Evolutionary conservation across 2,329 filamentous ascomycete genomes (phyloP).

Genomic region (Lecanoromycetidae sp.): DNA sequence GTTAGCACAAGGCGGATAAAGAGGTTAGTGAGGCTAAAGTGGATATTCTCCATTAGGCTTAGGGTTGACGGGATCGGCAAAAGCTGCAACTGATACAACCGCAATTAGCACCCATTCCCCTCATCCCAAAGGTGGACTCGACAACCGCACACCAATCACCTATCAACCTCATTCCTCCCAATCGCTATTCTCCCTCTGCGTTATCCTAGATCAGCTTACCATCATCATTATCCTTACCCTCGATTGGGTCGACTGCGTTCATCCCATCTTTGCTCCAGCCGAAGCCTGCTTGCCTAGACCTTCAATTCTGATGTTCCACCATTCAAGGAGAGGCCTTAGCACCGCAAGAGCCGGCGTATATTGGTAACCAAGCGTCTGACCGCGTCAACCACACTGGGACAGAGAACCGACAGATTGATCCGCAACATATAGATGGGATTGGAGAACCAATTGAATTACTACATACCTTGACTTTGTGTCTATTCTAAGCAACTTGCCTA

Average conservation of each 20-base stretch:
- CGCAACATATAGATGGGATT: conserved; percentile 5
- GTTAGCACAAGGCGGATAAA: background rate
- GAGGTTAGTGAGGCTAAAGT: conserved; percentile 5
- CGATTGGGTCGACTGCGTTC: background rate
- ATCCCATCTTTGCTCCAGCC: background rate
- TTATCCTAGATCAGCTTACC: background rate
- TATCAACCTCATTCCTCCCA: background rate
- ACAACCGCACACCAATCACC: conserved; percentile 8
- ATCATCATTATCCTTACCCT: background rate
- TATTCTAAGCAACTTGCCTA: conserved; percentile 3
- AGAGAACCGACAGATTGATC: conserved; percentile 6
- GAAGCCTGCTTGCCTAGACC: background rate
- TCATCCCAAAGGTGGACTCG: conserved; percentile 10
- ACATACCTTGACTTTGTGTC: conserved; percentile 7
- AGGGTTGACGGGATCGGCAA: conserved; percentile 13
- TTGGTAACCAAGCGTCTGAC: conserved; percentile 10
- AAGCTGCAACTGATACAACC: conserved; percentile 13
- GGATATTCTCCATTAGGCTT: background rate
- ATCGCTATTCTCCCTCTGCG: background rate
- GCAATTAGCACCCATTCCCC: conserved; percentile 10
- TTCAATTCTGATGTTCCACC: conserved; percentile 2
- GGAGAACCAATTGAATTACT: conserved; percentile 10
- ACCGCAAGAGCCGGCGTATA: conserved; percentile 9
- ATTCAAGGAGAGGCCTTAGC: conserved; percentile 9
- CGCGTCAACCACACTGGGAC: background rate